phyloP scores from a whole-genome alignment of 768 basidiomycete genomes.

The Pleurotus salmoneostramineus region DNA sequence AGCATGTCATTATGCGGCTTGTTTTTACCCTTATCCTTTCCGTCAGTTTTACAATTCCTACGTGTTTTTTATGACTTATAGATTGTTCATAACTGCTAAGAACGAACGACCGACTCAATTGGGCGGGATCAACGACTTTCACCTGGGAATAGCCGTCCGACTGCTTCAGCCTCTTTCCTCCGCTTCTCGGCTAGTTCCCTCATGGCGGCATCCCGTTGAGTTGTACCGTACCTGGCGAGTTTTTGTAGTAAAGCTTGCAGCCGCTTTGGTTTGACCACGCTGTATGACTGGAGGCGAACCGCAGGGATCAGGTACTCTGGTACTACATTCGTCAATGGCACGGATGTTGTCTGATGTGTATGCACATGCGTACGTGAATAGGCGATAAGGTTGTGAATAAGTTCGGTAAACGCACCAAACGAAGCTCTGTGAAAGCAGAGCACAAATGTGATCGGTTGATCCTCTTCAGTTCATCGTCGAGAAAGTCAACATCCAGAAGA shows the following conservation, averaged over 20 bases:
- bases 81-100: slow-evolving; percentile 7
- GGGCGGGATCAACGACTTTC: slow-evolving; percentile 45
- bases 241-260: slow-evolving; percentile 78
- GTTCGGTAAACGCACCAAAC: slow-evolving; percentile 47
- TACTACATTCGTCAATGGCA: slow-evolving; percentile 70
- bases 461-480: slow-evolving; percentile 81
- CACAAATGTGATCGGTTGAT: slow-evolving; percentile 70
- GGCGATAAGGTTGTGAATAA: neutral
- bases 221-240: slow-evolving; percentile 62
- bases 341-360: slow-evolving; percentile 54
- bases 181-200: slow-evolving; percentile 70
- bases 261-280: slow-evolving; percentile 63
- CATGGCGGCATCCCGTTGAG: slow-evolving; percentile 52
- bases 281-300: slow-evolving; percentile 63
- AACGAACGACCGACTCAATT: neutral
- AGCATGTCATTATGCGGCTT: slow-evolving; percentile 12
- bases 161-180: slow-evolving; percentile 72
- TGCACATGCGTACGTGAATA: slow-evolving; percentile 5
- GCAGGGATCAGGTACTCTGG: slow-evolving; percentile 76
- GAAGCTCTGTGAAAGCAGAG: slow-evolving; percentile 75
- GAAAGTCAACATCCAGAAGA: slow-evolving; percentile 80
- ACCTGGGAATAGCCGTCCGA: slow-evolving; percentile 71
- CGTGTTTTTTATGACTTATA: neutral
- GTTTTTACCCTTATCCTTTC: slow-evolving; percentile 9
- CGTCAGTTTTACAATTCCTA: slow-evolving; percentile 24